Evolutionary conservation across 257 asterid species (phyloP), one percentile per base, ranked within the genome.

Genomic region (Leptodermis oblonga): DNA sequence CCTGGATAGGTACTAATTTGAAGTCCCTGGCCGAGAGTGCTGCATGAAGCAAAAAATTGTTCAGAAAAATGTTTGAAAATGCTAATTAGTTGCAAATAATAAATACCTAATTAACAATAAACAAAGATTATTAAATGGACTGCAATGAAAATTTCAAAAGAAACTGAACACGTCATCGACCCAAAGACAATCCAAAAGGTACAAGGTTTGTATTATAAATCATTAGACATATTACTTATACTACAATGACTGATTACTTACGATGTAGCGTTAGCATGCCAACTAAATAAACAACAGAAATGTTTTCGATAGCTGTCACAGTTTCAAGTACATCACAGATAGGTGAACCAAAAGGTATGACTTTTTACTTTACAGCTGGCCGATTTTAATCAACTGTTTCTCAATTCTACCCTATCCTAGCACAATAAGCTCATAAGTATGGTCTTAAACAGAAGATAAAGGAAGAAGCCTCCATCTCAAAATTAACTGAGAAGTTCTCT

Each of bases 11-110:
- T 95, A 80, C 99, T 95, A 63, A 97, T 95, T 77, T 92, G 77
- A 74, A 95, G 96, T 73, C 98, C 98, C 83, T 95, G 99, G 37
- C 99, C 99, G 75, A 90, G 97, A 49, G 99, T 90, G 81, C 99
- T 94, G 90, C 82, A 71, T 45, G 46, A 60, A 25, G 69, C 72
- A 78, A 70, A 42, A 70, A 42, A 22, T 17, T 30, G 12, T 41
- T 25, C 51, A 60, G 48, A 68, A 31, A 70, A 34, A 60, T 54
- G 55, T 37, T 10, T 54, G 13, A 62, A 71, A 70, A 11, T 67
- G 48, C 43, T 36, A 28, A 23, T 7, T 53, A 67, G 4, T 51
- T 14, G 34, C 2, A 36, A 31, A 23, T 0, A 36, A 67, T 34
- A 10, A 12, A 25, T 23, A 14, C 3, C 6, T 2, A n/a, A 67